Evolutionary conservation across 192 early-diverging fungal species (phyloP).

Genomic region (Funneliformis geosporum): DNA sequence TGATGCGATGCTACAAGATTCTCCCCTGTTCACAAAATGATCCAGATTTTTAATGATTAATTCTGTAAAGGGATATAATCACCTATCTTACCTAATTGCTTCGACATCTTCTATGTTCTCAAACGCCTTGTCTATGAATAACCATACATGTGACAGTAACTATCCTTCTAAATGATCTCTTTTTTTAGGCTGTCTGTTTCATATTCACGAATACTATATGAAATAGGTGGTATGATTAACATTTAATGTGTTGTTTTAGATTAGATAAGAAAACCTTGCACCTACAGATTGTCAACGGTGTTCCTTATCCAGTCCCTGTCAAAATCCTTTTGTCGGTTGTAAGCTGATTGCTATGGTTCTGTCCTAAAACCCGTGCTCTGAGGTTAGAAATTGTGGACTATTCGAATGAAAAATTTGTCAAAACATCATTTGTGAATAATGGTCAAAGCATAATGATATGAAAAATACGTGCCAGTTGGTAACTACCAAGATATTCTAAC

Average conservation of each 20-base stretch:
- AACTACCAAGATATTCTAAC: constrained; percentile 36
- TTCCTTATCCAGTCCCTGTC: constrained; percentile 34
- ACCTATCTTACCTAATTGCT: constrained; percentile 19
- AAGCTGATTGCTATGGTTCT: constrained; percentile 28
- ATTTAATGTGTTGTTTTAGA: constrained; percentile 26
- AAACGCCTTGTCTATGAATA: constrained; percentile 27
- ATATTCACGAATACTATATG: constrained; percentile 27
- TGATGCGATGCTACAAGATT: constrained; percentile 30
- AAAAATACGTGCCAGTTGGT: constrained; percentile 25
- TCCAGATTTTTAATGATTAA: neutral
- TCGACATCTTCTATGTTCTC: constrained; percentile 28
- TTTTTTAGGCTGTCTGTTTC: constrained; percentile 23
- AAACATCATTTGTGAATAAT: constrained; percentile 23
- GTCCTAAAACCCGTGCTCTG: constrained; percentile 25
- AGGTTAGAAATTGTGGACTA: constrained; percentile 22
- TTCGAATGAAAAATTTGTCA: constrained; percentile 24
- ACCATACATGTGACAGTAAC: constrained; percentile 26
- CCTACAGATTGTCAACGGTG: constrained; percentile 34
- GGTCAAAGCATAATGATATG: constrained; percentile 14
- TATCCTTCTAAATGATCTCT: constrained; percentile 18
- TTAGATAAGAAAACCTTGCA: constrained; percentile 23
- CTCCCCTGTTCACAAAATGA: constrained; percentile 29
- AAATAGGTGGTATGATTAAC: constrained; percentile 28
- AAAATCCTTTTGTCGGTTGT: constrained; percentile 34
- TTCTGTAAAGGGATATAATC: neutral